Evolutionary conservation across 2,329 filamentous ascomycete genomes (phyloP).

Genomic region (Trichothecium roseum): DNA sequence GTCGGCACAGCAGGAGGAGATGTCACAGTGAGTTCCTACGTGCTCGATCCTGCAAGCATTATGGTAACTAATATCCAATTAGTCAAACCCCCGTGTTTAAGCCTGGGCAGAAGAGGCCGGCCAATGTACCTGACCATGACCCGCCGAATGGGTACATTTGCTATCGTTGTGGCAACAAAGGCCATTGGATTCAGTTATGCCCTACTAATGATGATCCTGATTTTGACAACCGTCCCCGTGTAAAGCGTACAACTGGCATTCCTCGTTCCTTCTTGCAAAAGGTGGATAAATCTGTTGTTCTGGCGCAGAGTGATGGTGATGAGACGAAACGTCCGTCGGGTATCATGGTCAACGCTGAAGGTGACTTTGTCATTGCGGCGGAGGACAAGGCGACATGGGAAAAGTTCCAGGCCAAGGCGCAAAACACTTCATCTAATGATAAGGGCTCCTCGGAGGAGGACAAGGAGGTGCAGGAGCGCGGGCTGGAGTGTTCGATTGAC

Average conservation of each 20-base stretch:
- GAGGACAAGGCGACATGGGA: conserved; percentile 96
- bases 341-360: conserved; percentile 95
- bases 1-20: conserved; percentile 85
- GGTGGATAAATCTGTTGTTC: conserved; percentile 77
- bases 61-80: conserved; percentile 19
- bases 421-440: conserved; percentile 72
- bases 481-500: conserved; percentile 90
- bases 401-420: conserved; percentile 89
- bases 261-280: conserved; percentile 92
- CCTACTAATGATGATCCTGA: conserved; percentile 98
- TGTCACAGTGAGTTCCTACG: conserved; percentile 57
- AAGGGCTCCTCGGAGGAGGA: conserved; percentile 67
- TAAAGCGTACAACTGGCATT: conserved; percentile 95
- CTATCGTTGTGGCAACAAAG: conserved; percentile 92
- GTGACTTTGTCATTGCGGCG: conserved; percentile 93
- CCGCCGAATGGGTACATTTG: conserved; percentile 92
- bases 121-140: conserved; percentile 81
- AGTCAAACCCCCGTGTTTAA: conserved; percentile 55
- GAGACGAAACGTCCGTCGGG: conserved; percentile 81
- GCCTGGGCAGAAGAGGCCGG: conserved; percentile 52
- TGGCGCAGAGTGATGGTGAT: conserved; percentile 62
- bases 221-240: conserved; percentile 84
- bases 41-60: background rate
- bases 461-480: conserved; percentile 79
- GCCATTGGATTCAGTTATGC: conserved; percentile 98